These are phyloP conservation scores for Trifolium subterraneum DNA, from an alignment of 306 rosid genomes.

Conservation along the genomic window DNA sequence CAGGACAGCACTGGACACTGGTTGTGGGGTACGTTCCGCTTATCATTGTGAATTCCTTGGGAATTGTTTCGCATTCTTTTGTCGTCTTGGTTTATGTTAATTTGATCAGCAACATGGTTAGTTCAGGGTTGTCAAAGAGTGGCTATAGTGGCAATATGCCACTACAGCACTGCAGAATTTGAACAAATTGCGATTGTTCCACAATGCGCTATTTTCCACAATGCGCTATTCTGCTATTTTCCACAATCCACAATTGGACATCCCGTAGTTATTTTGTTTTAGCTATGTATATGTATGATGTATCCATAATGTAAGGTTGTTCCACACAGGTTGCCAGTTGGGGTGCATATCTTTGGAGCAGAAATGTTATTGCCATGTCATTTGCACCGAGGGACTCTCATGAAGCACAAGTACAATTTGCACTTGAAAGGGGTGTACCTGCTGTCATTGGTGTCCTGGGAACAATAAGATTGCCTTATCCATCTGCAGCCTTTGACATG, in stretches of 20 bases:
- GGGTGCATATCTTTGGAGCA: slow-evolving; percentile 97
- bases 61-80: slow-evolving; percentile 18
- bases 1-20: slow-evolving; percentile 95
- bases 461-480: slow-evolving; percentile 86
- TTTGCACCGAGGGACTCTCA: slow-evolving; percentile 97
- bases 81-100: slow-evolving; percentile 19
- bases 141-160: not conserved
- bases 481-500: slow-evolving; percentile 95
- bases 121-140: not conserved
- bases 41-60: slow-evolving; percentile 16
- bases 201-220: not conserved
- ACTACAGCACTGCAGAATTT: not conserved
- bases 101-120: slow-evolving; percentile 5
- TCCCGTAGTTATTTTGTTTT: slow-evolving; percentile 18
- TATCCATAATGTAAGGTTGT: slow-evolving; percentile 27
- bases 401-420: slow-evolving; percentile 98
- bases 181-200: not conserved
- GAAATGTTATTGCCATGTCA: slow-evolving; percentile 91
- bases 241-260: not conserved
- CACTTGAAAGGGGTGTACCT: slow-evolving; percentile 96
- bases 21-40: slow-evolving; percentile 86
- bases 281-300: slow-evolving; percentile 4
- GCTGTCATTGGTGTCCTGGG: slow-evolving; percentile 95
- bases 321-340: slow-evolving; percentile 88
- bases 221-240: too few relatives aligned